Conservation (phyloP, 2,329 filamentous ascomycete species). For the Pyrenophora graminea region DNA sequence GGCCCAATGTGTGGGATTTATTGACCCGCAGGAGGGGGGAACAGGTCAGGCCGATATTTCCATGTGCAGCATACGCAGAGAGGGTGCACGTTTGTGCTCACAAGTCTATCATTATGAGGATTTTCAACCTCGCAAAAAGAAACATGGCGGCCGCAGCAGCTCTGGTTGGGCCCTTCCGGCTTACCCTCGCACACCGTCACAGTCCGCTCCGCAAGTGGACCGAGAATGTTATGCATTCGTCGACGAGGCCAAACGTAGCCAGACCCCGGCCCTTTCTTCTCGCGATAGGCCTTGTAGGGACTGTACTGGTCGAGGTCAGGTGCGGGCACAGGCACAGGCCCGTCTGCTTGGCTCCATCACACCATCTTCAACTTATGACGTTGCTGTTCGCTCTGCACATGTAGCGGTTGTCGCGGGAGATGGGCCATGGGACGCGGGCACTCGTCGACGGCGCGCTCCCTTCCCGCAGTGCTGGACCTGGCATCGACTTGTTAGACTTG, state of each 20-base stretch:
- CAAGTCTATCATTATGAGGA: not conserved
- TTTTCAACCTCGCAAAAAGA: not conserved
- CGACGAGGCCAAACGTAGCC: not conserved
- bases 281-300: too few relatives aligned
- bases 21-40: constrained; percentile 19
- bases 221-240: constrained; percentile 18
- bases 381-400: constrained; percentile 9
- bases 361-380: constrained; percentile 13
- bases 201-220: constrained; percentile 19
- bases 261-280: not conserved
- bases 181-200: constrained; percentile 18
- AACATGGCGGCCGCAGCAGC: constrained; percentile 8
- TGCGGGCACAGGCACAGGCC: constrained; percentile 10
- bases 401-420: constrained; percentile 22
- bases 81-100: too few relatives aligned
- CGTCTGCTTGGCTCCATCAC: constrained; percentile 8
- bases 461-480: constrained; percentile 37
- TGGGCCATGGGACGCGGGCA: constrained; percentile 25
- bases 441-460: constrained; percentile 34
- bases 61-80: not conserved
- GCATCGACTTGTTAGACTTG: constrained; percentile 10
- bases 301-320: not conserved
- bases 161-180: constrained; percentile 18
- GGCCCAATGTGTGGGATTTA: constrained; percentile 20
- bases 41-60: constrained; percentile 17